phyloP scores from a whole-genome alignment of 2,329 filamentous ascomycete genomes.

The Fusarium subtropicale region DNA sequence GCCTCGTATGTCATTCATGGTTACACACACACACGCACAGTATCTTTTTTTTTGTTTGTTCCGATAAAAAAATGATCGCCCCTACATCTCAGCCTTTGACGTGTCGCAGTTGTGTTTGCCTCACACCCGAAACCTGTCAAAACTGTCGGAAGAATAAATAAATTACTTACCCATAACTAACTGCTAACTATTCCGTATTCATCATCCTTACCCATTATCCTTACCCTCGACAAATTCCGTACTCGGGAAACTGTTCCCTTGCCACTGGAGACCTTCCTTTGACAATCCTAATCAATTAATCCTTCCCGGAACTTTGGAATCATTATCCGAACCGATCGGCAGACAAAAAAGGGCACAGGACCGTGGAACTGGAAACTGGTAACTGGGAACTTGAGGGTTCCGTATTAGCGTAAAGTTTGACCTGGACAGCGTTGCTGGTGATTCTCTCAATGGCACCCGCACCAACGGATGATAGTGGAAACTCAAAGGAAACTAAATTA shows the following conservation, averaged over 20 bases:
- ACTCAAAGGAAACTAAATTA: constrained; percentile 15
- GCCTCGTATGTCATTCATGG: constrained; percentile 16
- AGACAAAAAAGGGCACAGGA: constrained; percentile 32
- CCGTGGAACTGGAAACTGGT: constrained; percentile 32
- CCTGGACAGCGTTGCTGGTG: constrained; percentile 5
- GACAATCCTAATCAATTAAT: constrained; percentile 22
- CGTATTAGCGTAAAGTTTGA: not conserved
- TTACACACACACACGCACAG: not conserved
- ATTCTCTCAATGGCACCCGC: constrained; percentile 5
- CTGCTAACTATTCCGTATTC: not conserved
- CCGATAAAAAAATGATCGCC: constrained; percentile 6
- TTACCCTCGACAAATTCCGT: constrained; percentile 12
- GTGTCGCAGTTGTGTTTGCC: constrained; percentile 24
- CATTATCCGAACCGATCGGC: constrained; percentile 45
- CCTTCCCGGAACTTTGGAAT: constrained; percentile 37
- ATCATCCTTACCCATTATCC: constrained; percentile 5
- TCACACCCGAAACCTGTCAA: constrained; percentile 34
- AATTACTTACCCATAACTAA: constrained; percentile 5
- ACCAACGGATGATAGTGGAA: constrained; percentile 38
- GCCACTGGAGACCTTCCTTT: constrained; percentile 24
- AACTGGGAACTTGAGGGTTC: not conserved
- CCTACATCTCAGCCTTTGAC: constrained; percentile 23
- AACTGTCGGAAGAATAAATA: constrained; percentile 29
- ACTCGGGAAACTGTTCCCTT: constrained; percentile 29
- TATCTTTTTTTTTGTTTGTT: not conserved